Conservation (phyloP, 805 yeast genomes). For the Martiniozyma abietophila region DNA sequence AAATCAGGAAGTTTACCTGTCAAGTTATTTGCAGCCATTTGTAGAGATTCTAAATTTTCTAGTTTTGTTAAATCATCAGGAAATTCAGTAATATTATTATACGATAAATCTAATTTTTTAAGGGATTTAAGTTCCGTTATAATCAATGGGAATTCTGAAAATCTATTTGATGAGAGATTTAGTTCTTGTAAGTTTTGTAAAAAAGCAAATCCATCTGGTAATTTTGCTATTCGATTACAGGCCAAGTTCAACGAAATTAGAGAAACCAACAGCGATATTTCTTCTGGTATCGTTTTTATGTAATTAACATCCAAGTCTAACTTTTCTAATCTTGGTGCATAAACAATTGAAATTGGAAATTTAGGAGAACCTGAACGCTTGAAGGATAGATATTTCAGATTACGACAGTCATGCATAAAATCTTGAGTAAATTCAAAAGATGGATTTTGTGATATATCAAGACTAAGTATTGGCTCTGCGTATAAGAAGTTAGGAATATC, state of each 20-base stretch:
- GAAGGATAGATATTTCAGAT: conserved; percentile 57
- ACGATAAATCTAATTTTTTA: conserved; percentile 67
- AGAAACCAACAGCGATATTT: conserved; percentile 43
- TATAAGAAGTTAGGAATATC: conserved; percentile 80
- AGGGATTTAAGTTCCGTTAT: conserved; percentile 52
- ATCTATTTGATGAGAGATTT: conserved; percentile 73
- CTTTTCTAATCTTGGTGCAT: conserved; percentile 55
- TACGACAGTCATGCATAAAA: conserved; percentile 72
- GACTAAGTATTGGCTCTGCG: conserved; percentile 68
- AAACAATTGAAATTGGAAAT: conserved; percentile 66
- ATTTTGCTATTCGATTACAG: conserved; percentile 57
- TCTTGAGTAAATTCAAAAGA: conserved; percentile 76
- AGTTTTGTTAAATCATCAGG: conserved; percentile 57
- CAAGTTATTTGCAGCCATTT: conserved; percentile 65
- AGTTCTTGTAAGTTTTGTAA: conserved; percentile 46
- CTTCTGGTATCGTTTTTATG: conserved; percentile 50
- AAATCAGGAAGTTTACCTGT: conserved; percentile 41
- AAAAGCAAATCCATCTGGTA: conserved; percentile 55
- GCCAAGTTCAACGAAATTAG: conserved; percentile 56
- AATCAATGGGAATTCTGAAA: conserved; percentile 54
- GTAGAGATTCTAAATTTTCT: conserved; percentile 54
- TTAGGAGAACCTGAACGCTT: conserved; percentile 62
- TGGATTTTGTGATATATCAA: conserved; percentile 82
- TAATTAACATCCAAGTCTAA: conserved; percentile 75
- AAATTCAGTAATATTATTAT: conserved; percentile 55